A percentile compares a stretch with the other conserved stretches of the same genome.
phyloP scores from a whole-genome alignment of 139 green algal species.

The Micromonas pusilla region DNA sequence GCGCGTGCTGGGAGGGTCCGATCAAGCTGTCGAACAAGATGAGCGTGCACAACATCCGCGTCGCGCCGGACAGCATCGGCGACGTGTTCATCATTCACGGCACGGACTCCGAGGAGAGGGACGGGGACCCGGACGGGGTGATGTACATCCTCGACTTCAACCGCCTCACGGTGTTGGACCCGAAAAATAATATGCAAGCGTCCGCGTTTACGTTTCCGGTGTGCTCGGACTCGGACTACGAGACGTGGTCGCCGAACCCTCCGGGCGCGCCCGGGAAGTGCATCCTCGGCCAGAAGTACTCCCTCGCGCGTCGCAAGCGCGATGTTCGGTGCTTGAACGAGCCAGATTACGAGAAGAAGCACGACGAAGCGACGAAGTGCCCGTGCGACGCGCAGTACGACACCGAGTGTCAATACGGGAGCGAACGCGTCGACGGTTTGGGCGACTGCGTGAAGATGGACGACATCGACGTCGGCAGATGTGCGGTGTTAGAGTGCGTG shows the following conservation, averaged over 20 bases:
- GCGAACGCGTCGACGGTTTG: neutral
- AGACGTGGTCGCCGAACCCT: conserved; percentile 32
- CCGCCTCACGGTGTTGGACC: neutral
- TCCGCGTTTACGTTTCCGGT: neutral
- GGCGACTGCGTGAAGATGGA: neutral
- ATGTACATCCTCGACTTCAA: conserved; percentile 26
- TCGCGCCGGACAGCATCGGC: conserved; percentile 33
- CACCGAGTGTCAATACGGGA: conserved; percentile 54
- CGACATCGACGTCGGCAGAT: neutral
- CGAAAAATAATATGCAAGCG: neutral
- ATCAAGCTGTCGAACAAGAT: conserved; percentile 65
- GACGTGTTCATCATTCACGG: conserved; percentile 83
- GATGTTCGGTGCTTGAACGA: conserved; percentile 59
- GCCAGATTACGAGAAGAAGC: conserved; percentile 39
- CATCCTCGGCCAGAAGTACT: conserved; percentile 37
- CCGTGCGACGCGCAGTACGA: conserved; percentile 59
- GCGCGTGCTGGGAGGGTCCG: conserved; percentile 65
- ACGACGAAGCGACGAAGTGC: conserved; percentile 38
- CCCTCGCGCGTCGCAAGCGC: conserved; percentile 44
- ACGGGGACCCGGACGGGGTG: neutral
- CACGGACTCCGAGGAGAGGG: neutral
- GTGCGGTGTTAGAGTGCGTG: neutral
- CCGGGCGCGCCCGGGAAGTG: conserved; percentile 20
- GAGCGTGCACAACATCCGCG: conserved; percentile 81
- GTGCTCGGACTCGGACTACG: conserved; percentile 35